Evolutionary conservation across 2,329 filamentous ascomycete genomes (phyloP).

Genomic region (Byssochlamys sp.): DNA sequence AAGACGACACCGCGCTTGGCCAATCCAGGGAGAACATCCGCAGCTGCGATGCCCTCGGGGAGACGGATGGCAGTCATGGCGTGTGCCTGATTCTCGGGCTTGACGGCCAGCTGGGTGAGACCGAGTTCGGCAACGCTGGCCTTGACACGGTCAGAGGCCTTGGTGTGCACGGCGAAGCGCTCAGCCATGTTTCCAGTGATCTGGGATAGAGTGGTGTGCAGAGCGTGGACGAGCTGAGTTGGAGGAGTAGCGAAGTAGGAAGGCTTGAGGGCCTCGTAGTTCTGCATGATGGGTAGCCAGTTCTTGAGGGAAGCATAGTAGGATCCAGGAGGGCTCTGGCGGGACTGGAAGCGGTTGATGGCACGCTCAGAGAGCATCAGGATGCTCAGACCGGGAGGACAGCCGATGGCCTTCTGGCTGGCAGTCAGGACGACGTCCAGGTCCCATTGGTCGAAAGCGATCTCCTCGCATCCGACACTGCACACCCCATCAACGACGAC

Average conservation of each 20-base stretch:
- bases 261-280: constrained; percentile 94
- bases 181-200: constrained; percentile 71
- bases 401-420: constrained; percentile 92
- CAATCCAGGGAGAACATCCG: constrained; percentile 76
- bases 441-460: constrained; percentile 89
- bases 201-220: constrained; percentile 79
- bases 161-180: constrained; percentile 71
- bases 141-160: constrained; percentile 77
- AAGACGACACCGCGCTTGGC: constrained; percentile 84
- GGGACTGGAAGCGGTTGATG: constrained; percentile 66
- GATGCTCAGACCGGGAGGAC: constrained; percentile 86
- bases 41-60: constrained; percentile 68
- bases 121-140: constrained; percentile 69
- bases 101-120: constrained; percentile 72
- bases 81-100: constrained; percentile 85
- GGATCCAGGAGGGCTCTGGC: constrained; percentile 70
- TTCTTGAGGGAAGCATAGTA: constrained; percentile 98
- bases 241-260: constrained; percentile 97
- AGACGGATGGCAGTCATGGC: constrained; percentile 97
- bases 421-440: constrained; percentile 89
- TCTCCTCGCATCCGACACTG: constrained; percentile 91
- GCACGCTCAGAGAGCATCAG: constrained; percentile 86
- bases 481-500: constrained; percentile 93
- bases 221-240: constrained; percentile 82
- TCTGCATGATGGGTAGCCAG: constrained; percentile 97